Evolutionary conservation across 2,329 filamentous ascomycete genomes (phyloP).

Genomic region (Phaeosphaeriaceae sp.): DNA sequence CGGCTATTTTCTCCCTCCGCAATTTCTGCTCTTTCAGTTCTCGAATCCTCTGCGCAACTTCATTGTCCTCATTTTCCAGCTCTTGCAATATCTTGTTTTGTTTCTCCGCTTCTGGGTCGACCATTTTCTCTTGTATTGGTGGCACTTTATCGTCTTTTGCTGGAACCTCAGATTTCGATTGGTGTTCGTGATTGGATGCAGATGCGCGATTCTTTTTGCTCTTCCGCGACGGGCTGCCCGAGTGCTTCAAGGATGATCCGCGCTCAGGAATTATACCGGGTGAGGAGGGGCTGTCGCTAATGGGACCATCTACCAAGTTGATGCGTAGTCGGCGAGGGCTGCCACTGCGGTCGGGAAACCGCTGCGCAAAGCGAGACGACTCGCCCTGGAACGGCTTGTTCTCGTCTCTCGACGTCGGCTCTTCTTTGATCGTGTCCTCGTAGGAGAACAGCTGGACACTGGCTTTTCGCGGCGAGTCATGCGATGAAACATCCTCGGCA

Average conservation of each 20-base stretch:
- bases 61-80: slow-evolving; percentile 57
- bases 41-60: slow-evolving; percentile 65
- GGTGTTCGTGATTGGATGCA: slow-evolving; percentile 33
- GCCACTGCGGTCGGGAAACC: slow-evolving; percentile 40
- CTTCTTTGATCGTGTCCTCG: slow-evolving; percentile 49
- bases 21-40: slow-evolving; percentile 66
- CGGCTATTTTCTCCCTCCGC: slow-evolving; percentile 57
- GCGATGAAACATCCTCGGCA: slow-evolving; percentile 49
- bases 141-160: slow-evolving; percentile 37
- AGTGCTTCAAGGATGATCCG: slow-evolving; percentile 44
- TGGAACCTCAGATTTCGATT: slow-evolving; percentile 35
- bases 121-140: slow-evolving; percentile 32
- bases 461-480: slow-evolving; percentile 30
- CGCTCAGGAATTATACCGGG: slow-evolving; percentile 43
- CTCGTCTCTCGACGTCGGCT: slow-evolving; percentile 33
- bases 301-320: slow-evolving; percentile 31
- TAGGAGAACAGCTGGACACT: slow-evolving; percentile 37
- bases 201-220: slow-evolving; percentile 33
- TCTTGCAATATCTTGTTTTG: slow-evolving; percentile 43
- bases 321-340: slow-evolving; percentile 41
- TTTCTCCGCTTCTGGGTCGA: slow-evolving; percentile 24
- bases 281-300: slow-evolving; percentile 35
- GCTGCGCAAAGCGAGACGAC: slow-evolving; percentile 36
- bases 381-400: slow-evolving; percentile 26
- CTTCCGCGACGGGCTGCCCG: slow-evolving; percentile 43